phyloP scores from a whole-genome alignment of 2,329 filamentous ascomycete species.

The Verticillium nonalfalfae region DNA sequence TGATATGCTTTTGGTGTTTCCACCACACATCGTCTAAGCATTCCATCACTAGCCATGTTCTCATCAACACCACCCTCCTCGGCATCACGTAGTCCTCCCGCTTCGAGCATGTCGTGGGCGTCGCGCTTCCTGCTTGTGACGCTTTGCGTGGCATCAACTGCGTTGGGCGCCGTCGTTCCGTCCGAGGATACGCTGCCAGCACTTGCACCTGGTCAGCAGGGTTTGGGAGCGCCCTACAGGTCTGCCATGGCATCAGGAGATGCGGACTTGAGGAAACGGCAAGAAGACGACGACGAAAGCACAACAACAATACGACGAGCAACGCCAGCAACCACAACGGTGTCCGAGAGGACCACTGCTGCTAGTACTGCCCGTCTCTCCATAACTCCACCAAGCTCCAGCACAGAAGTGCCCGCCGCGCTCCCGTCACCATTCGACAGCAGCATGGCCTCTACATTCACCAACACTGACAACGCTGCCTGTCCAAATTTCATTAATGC shows the following conservation, averaged over 20 bases:
- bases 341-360: background rate
- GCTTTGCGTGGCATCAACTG: background rate
- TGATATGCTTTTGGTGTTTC: background rate
- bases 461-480: constrained; percentile 35
- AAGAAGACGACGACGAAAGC: constrained; percentile 13
- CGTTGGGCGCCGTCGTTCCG: background rate
- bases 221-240: background rate
- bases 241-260: background rate
- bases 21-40: background rate
- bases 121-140: background rate
- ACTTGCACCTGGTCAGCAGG: background rate
- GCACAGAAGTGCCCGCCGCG: constrained; percentile 25
- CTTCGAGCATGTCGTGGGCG: background rate
- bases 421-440: constrained; percentile 64
- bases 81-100: background rate
- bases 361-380: constrained; percentile 3
- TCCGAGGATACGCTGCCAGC: background rate
- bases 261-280: constrained; percentile 16
- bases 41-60: background rate
- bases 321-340: background rate
- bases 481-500: constrained; percentile 63
- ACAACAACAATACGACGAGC: no score
- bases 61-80: background rate
- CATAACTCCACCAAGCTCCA: constrained; percentile 14
- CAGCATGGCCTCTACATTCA: constrained; percentile 56